Conservation (phyloP, 345 rosid genomes). For the Viola odorata region DNA sequence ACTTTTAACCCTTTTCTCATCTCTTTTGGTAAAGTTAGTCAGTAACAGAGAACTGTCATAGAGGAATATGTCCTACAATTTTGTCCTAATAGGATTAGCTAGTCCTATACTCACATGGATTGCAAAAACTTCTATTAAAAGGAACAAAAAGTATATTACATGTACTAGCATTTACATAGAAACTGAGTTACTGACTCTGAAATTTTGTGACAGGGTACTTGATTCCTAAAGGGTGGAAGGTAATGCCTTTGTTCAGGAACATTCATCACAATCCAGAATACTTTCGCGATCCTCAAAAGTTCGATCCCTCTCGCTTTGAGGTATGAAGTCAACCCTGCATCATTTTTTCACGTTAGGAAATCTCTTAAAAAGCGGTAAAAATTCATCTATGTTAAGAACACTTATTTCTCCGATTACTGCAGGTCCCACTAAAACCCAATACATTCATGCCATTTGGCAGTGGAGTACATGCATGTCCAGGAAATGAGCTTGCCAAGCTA, state of each 20-base stretch:
- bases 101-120: too few relatives aligned
- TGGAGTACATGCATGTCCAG: conserved; percentile 74
- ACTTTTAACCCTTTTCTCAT: neutral
- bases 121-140: too few relatives aligned
- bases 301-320: conserved; percentile 75
- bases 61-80: too few relatives aligned
- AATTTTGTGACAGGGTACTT: conserved; percentile 42
- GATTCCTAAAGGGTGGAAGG: conserved; percentile 86
- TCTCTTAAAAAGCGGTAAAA: neutral
- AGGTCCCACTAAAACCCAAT: conserved; percentile 59
- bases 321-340: conserved; percentile 20
- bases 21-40: too few relatives aligned
- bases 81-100: too few relatives aligned
- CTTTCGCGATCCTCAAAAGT: conserved; percentile 54
- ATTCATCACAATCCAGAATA: conserved; percentile 61
- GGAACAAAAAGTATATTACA: too few relatives aligned
- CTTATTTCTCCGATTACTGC: neutral
- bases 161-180: neutral
- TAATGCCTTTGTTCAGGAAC: conserved; percentile 73
- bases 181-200: conserved; percentile 10
- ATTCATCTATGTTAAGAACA: neutral
- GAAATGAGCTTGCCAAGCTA: conserved; percentile 75
- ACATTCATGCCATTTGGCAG: conserved; percentile 74
- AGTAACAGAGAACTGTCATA: too few relatives aligned
- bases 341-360: neutral